Evolutionary conservation across 805 yeast species (phyloP).

Genomic region (Metschnikowia orientalis): DNA sequence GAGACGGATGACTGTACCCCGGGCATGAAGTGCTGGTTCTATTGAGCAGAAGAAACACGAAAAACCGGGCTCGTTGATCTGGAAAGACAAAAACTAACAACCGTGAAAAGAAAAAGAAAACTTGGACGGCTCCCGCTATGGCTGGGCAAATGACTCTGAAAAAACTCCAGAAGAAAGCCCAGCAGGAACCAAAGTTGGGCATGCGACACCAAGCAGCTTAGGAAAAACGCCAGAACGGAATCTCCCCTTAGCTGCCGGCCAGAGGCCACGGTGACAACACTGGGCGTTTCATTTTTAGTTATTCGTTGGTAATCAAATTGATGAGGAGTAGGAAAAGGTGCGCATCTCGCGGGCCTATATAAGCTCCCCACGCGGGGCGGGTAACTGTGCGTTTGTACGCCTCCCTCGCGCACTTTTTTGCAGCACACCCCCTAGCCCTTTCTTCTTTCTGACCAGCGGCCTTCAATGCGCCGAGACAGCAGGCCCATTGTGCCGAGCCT

Average conservation of each 20-base stretch:
- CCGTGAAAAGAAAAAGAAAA: constrained; percentile 32
- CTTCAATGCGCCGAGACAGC: too few species aligned
- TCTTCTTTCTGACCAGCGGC: neutral
- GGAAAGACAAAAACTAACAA: constrained; percentile 32
- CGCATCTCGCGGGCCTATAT: constrained; percentile 4
- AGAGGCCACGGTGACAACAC: constrained; percentile 20
- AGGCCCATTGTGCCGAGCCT: too few species aligned
- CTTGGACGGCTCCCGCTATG: constrained; percentile 11
- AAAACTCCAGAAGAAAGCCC: constrained; percentile 17
- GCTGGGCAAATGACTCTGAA: constrained; percentile 12
- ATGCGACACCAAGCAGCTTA: constrained; percentile 18
- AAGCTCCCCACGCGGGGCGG: constrained; percentile 14
- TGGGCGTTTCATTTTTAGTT: constrained; percentile 31
- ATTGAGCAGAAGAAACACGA: constrained; percentile 40
- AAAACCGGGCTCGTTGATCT: constrained; percentile 41
- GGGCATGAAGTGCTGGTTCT: constrained; percentile 48
- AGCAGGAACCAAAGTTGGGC: constrained; percentile 10
- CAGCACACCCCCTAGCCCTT: neutral
- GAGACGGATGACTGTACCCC: too few species aligned
- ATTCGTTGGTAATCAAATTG: constrained; percentile 29
- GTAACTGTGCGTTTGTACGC: constrained; percentile 8
- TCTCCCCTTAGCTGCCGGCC: constrained; percentile 14
- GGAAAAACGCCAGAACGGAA: constrained; percentile 23
- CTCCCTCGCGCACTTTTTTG: neutral
- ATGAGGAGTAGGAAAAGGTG: constrained; percentile 5